Conservation (phyloP, 805 yeast species). For the Barnettozyma pratensis region DNA sequence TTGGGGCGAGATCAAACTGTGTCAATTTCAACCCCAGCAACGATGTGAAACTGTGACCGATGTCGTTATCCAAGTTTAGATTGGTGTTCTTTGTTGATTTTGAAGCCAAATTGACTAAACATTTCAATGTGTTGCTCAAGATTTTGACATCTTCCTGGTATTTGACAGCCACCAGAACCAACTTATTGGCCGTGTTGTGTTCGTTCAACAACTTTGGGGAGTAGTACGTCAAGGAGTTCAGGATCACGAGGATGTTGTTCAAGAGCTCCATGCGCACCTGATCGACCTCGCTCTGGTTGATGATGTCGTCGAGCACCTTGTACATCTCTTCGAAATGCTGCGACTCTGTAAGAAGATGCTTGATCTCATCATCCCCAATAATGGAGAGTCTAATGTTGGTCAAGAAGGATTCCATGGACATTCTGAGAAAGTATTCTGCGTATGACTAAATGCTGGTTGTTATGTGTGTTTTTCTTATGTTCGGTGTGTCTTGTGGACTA, state of each 20-base stretch:
- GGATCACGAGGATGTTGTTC: conserved; percentile 14
- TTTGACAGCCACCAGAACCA: conserved; percentile 11
- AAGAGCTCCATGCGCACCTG: conserved; percentile 10
- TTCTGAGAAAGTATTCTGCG: neutral
- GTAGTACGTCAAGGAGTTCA: conserved; percentile 20
- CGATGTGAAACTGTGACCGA: conserved; percentile 1
- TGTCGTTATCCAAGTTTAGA: neutral
- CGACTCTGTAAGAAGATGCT: conserved; percentile 1
- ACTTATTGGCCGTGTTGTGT: conserved; percentile 6
- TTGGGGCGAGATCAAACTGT: neutral
- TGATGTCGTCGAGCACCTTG: conserved; percentile 1
- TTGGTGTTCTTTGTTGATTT: neutral
- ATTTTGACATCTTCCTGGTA: conserved; percentile 3
- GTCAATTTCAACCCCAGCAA: neutral
- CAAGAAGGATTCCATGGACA: conserved; percentile 7
- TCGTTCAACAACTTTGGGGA: conserved; percentile 10
- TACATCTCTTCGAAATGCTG: conserved; percentile 5
- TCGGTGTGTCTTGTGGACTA: too few relatives aligned
- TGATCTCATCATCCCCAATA: conserved; percentile 10
- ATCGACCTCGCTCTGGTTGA: neutral
- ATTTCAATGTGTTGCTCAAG: conserved; percentile 3
- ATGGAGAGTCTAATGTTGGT: conserved; percentile 7
- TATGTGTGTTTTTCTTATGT: too few relatives aligned
- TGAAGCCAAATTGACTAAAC: conserved; percentile 4
- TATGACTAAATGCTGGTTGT: too few relatives aligned